A percentile compares a stretch with the other conserved stretches of the same genome.
phyloP scores from a whole-genome alignment of 176 grass and related monocot genomes.

The Hyparrhenia diplandra region DNA sequence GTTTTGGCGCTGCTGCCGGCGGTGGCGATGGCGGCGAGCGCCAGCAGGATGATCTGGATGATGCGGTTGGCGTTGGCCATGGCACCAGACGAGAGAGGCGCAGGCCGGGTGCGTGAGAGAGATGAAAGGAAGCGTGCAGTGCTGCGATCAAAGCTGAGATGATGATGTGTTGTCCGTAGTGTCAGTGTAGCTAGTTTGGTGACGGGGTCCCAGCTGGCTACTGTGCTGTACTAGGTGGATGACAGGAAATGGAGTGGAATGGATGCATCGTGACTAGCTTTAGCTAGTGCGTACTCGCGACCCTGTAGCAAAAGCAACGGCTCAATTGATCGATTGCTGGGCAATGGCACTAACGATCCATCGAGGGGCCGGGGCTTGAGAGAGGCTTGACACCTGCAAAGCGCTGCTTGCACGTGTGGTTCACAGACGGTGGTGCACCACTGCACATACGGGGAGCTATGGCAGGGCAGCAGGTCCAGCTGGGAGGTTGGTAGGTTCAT shows the following conservation, averaged over 20 bases:
- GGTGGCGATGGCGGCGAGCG: not conserved
- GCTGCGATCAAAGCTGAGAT: not conserved
- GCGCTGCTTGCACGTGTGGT: not conserved
- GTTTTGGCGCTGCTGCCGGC: not conserved
- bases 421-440: not conserved
- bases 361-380: not conserved
- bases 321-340: not conserved
- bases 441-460: not conserved
- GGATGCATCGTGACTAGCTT: not conserved
- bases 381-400: not conserved
- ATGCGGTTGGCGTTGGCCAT: not conserved
- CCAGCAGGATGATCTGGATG: not conserved
- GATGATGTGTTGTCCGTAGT: not conserved
- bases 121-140: not conserved
- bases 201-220: not conserved
- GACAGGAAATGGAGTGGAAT: not conserved
- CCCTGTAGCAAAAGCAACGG: not conserved
- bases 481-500: not conserved
- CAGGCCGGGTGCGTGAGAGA: not conserved
- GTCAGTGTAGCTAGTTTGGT: not conserved
- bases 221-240: not conserved
- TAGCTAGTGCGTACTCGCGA: not conserved
- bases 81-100: not conserved
- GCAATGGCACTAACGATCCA: no score
- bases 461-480: not conserved